Conservation (phyloP, 257 asterid genomes). For the Solanum microdontum region DNA sequence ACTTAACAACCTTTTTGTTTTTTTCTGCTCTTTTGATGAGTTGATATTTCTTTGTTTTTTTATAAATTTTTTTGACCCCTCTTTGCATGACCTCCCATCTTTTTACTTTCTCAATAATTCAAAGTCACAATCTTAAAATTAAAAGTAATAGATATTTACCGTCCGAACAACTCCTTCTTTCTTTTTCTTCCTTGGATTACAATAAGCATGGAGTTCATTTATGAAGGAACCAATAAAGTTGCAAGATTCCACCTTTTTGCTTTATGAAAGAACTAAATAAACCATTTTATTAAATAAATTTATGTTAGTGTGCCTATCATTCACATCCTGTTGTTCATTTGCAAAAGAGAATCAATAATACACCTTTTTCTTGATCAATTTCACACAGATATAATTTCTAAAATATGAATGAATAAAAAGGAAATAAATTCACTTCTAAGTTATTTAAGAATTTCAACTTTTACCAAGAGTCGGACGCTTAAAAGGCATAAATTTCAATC, state of each 20-base stretch:
- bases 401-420: too few species aligned
- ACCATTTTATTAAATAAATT: not conserved
- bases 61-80: too few species aligned
- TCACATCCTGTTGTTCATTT: not conserved
- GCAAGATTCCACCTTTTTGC: not conserved
- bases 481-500: too few species aligned
- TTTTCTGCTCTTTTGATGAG: not conserved
- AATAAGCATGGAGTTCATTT: not conserved
- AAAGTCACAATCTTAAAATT: too few species aligned
- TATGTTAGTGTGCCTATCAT: not conserved
- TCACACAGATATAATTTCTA: too few species aligned
- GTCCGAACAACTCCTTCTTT: not conserved
- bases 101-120: too few species aligned
- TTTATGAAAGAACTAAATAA: too few species aligned
- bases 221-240: not conserved
- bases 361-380: too few species aligned
- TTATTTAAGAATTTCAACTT: not conserved
- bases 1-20: not conserved
- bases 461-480: not conserved
- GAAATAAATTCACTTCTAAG: not conserved
- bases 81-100: too few species aligned
- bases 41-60: not conserved
- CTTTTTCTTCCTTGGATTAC: not conserved
- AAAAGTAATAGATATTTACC: too few species aligned
- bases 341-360: not conserved